Conservation (phyloP, 2,329 filamentous ascomycete species). For the Harringtonia lauricola region DNA sequence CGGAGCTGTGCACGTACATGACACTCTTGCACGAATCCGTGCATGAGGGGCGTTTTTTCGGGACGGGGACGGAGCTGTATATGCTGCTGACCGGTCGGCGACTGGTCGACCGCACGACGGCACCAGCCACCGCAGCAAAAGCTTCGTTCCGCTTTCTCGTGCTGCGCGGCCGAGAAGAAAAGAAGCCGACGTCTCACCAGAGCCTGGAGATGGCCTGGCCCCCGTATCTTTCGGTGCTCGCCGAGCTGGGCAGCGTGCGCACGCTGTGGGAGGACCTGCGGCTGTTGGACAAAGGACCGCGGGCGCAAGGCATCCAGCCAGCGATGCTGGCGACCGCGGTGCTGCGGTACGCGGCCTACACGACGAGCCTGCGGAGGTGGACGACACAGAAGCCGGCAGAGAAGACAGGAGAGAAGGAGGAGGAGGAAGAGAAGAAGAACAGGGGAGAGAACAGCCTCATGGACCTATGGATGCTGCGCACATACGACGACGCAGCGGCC, state of each 20-base stretch:
- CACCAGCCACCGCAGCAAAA: neutral
- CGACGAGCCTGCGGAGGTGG: neutral
- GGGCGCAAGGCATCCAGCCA: too few species aligned
- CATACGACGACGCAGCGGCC: neutral
- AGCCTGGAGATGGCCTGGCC: too few species aligned
- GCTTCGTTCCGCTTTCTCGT: conserved; percentile 10
- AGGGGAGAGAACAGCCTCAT: neutral
- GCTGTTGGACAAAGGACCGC: too few species aligned
- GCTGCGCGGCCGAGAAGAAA: too few species aligned
- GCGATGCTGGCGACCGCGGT: conserved; percentile 1
- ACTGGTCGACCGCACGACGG: neutral
- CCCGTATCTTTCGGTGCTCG: conserved; percentile 10
- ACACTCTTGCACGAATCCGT: neutral
- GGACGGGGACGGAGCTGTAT: conserved; percentile 9
- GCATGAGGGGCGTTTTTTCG: neutral
- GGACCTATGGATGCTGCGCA: conserved; percentile 1
- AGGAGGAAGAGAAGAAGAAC: neutral
- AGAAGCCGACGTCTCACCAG: neutral
- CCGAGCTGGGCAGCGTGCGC: conserved; percentile 12
- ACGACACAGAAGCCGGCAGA: neutral
- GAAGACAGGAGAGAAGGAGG: neutral
- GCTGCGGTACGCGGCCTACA: conserved; percentile 3
- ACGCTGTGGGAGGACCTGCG: conserved; percentile 7
- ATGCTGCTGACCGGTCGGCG: conserved; percentile 11
- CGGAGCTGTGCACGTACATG: too few species aligned